Evolutionary conservation across 106 monocot species (phyloP), one percentile per base, ranked within the genome.

Genomic region (Dendrobium chrysotoxum): DNA sequence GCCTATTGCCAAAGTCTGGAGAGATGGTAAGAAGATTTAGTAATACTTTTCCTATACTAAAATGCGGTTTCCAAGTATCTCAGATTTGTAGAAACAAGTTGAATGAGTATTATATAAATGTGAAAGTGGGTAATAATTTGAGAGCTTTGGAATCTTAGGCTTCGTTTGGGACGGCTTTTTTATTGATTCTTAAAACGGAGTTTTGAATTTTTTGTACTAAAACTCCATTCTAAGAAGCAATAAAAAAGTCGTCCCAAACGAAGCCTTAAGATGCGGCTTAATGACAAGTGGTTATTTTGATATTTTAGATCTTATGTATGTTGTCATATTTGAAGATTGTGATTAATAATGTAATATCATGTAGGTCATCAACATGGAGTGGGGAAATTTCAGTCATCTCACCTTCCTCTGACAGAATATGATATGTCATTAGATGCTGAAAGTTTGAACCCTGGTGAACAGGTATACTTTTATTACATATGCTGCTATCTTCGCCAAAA

Each of bases 301-400:
- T 61, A 55, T 55, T 61, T 50, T 61, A 61, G 61, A 5, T 4
- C 61, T 61, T 26, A 44, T 23, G 42, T 40, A 4, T 16, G n/a
- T 4, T 45, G 17, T 72, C n/a, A 45, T 18, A 20, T 71, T 20
- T 53, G 9, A 71, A 15, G 21, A 7, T 41, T 65, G 20, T 12
- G 23, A 21, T 53, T 80, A 31, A 66, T n/a, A 9, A 31, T 54
- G 50, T 72, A 28, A 61, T 79, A 17, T 82, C 0, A 25, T 83
- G 39, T 68, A 89, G 89, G 53, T 86, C 44, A 89, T 89, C 53
- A 89, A 89, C 57, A 89, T 84, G 81, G 89, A 89, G 77, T 89
- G 86, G 86, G 89, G 85, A 79, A 89, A 84, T 81, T 89, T 89
- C 65, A 38, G 17, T 85, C 88, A 57, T 83, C 77, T 79, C 85